Conservation (phyloP, 495 filamentous ascomycete genomes). For the Xylaria palmicola region DNA sequence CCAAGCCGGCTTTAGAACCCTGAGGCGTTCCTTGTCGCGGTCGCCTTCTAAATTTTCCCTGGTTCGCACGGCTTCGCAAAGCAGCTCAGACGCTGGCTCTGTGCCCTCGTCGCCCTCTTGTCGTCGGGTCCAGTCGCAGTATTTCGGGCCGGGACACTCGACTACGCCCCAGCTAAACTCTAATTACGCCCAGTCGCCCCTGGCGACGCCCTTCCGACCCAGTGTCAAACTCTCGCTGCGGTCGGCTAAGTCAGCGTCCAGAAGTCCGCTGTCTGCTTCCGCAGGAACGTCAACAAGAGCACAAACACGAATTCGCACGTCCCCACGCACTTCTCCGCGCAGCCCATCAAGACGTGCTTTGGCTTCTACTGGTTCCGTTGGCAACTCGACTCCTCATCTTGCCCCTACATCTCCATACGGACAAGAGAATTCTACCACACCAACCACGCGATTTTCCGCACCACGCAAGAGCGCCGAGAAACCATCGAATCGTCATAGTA, state of each 20-base stretch:
- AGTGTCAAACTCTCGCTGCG: constrained; percentile 54
- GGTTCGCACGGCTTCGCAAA: constrained; percentile 50
- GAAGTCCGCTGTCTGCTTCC: constrained; percentile 38
- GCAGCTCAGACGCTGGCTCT: constrained; percentile 27
- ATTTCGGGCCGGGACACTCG: constrained; percentile 25
- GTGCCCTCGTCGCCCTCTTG: constrained; percentile 29
- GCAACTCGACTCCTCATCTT: constrained; percentile 59
- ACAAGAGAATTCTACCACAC: constrained; percentile 56
- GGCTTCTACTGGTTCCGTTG: constrained; percentile 65
- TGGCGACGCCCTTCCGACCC: constrained; percentile 39
- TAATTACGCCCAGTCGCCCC: constrained; percentile 32
- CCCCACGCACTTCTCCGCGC: constrained; percentile 59
- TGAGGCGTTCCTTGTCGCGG: constrained; percentile 80
- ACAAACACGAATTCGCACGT: constrained; percentile 10
- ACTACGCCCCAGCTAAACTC: constrained; percentile 17
- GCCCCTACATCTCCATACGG: constrained; percentile 36
- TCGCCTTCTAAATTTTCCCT: constrained; percentile 84
- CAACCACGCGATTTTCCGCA: constrained; percentile 38
- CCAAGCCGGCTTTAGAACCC: constrained; percentile 68
- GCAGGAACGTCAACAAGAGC: constrained; percentile 38
- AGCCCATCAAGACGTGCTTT: constrained; percentile 77
- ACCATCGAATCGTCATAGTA: constrained; percentile 41
- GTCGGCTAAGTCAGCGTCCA: constrained; percentile 42
- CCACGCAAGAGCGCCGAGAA: constrained; percentile 46
- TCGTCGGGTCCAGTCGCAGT: constrained; percentile 30